phyloP scores from a whole-genome alignment of 202 grass and related monocot genomes.

The Carex arenaria region DNA sequence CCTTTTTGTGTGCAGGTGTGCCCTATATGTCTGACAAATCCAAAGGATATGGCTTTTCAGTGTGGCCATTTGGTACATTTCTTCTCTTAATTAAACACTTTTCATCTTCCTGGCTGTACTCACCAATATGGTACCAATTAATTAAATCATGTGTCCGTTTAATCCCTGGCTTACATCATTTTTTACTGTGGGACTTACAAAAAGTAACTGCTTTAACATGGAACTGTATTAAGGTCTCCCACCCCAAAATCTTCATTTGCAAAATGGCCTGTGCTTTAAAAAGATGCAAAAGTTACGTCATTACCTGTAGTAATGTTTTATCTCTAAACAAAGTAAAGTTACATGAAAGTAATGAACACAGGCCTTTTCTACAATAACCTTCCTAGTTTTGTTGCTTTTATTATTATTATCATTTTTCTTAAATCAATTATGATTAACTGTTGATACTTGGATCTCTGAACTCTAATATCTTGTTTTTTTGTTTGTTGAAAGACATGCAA shows the following conservation, averaged over 20 bases:
- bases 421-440: neutral
- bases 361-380: neutral
- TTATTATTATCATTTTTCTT: neutral
- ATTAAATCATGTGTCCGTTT: neutral
- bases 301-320: neutral
- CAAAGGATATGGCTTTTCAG: constrained; percentile 92
- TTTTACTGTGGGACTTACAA: neutral
- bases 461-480: constrained; percentile 5
- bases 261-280: neutral
- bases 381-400: neutral
- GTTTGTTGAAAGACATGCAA: constrained; percentile 63
- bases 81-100: neutral
- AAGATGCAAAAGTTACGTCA: neutral
- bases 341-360: neutral
- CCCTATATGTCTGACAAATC: constrained; percentile 87
- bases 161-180: neutral
- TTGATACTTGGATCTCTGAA: neutral
- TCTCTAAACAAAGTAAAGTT: neutral
- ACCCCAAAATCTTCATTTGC: neutral
- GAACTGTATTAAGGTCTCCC: neutral
- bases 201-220: neutral
- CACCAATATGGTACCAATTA: neutral
- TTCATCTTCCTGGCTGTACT: neutral
- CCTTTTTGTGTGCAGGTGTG: constrained; percentile 49
- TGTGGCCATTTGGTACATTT: constrained; percentile 89